These are phyloP conservation scores for Ormosia emarginata DNA, from an alignment of 306 rosid genomes.

Conservation along the genomic window DNA sequence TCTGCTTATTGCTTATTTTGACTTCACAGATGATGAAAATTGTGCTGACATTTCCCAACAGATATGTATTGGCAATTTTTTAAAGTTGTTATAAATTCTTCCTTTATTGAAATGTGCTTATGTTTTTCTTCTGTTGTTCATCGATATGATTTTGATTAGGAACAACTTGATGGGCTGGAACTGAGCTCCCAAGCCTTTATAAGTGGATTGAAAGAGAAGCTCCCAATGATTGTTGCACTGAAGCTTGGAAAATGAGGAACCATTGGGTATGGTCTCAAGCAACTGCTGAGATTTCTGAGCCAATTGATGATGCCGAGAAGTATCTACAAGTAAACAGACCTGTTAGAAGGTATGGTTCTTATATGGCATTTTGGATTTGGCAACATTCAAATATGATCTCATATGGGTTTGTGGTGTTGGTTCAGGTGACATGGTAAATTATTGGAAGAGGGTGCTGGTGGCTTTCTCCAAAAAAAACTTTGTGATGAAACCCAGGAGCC, in stretches of 20 bases:
- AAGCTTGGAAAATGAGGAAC: conserved; percentile 89
- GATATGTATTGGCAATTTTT: background rate
- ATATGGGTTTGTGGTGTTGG: conserved; percentile 28
- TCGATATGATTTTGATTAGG: conserved; percentile 47
- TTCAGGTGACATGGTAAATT: conserved; percentile 88
- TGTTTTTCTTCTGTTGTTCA: background rate
- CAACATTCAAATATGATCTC: conserved; percentile 24
- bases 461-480: conserved; percentile 81
- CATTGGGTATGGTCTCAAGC: conserved; percentile 88
- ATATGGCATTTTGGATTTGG: conserved; percentile 17
- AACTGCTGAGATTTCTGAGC: conserved; percentile 55
- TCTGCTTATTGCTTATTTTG: too few relatives aligned
- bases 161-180: conserved; percentile 99
- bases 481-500: conserved; percentile 44
- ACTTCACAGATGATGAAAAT: too few relatives aligned
- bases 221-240: conserved; percentile 76
- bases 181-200: conserved; percentile 85
- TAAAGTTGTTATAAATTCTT: conserved; percentile 5
- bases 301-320: conserved; percentile 73
- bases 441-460: conserved; percentile 98
- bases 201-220: conserved; percentile 88
- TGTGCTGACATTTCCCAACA: too few relatives aligned
- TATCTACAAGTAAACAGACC: conserved; percentile 77
- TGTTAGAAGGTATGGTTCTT: conserved; percentile 72
- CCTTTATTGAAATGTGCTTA: conserved; percentile 9